These are phyloP conservation scores for Pseudogymnoascus sp. DNA, from an alignment of 2,329 filamentous ascomycete species.

Conservation along the genomic window DNA sequence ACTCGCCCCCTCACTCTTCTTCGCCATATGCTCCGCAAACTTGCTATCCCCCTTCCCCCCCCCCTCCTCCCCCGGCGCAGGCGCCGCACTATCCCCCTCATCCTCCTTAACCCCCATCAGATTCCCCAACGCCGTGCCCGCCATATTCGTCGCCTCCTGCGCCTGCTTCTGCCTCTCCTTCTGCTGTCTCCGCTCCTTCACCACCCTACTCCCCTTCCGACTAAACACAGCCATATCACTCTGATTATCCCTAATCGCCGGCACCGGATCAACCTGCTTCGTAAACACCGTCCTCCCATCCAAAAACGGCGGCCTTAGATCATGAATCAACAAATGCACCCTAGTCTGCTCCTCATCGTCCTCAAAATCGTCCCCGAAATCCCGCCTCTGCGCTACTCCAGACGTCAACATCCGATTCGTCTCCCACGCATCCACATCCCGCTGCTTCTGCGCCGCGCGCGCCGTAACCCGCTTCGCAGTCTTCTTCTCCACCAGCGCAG, in stretches of 20 bases:
- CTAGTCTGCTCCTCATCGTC: constrained; percentile 85
- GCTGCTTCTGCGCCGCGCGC: constrained; percentile 74
- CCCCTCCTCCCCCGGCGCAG: constrained; percentile 64
- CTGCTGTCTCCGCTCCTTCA: constrained; percentile 83
- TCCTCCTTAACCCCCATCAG: constrained; percentile 93
- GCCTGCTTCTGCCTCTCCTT: constrained; percentile 90
- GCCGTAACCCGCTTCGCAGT: constrained; percentile 62
- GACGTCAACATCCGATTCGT: constrained; percentile 97
- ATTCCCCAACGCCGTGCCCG: constrained; percentile 86
- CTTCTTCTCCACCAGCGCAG: constrained; percentile 71
- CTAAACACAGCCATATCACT: constrained; percentile 99
- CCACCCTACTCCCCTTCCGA: constrained; percentile 86
- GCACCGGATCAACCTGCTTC: constrained; percentile 90
- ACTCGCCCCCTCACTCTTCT: constrained; percentile 77
- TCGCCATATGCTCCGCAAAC: constrained; percentile 75
- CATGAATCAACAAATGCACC: constrained; percentile 85
- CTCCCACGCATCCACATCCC: constrained; percentile 96
- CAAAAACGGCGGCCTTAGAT: constrained; percentile 86
- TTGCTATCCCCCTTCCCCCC: constrained; percentile 58
- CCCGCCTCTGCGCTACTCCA: constrained; percentile 82
- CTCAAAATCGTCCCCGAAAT: constrained; percentile 72
- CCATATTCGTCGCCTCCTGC: constrained; percentile 86
- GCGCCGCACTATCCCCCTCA: constrained; percentile 80
- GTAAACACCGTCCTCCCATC: constrained; percentile 95
- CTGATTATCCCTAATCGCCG: constrained; percentile 84